Conservation (phyloP, 192 early-diverging fungal genomes). For the Neocallimastix lanati region DNA sequence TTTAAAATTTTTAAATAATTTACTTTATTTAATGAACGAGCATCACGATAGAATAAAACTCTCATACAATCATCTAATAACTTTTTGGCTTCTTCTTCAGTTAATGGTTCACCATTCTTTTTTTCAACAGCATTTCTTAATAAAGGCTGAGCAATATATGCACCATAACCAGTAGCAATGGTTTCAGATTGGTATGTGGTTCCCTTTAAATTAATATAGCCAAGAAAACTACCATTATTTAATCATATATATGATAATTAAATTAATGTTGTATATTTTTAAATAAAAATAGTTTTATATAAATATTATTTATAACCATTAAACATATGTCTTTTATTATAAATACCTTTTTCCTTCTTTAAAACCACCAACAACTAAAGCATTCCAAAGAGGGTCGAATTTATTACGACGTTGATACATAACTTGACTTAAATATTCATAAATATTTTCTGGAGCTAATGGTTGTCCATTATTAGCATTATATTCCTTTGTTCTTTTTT, state of each 20-base stretch:
- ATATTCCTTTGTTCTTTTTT: constrained; percentile 60
- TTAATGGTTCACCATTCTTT: constrained; percentile 54
- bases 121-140: constrained; percentile 80
- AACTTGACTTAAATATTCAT: constrained; percentile 73
- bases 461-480: constrained; percentile 76
- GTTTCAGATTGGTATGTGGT: constrained; percentile 80
- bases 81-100: constrained; percentile 72
- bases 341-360: constrained; percentile 57
- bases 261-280: too few species aligned
- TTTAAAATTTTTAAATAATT: background rate
- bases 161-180: constrained; percentile 90
- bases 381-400: constrained; percentile 90
- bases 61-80: constrained; percentile 78
- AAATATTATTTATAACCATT: too few species aligned
- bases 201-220: constrained; percentile 79
- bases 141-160: constrained; percentile 74
- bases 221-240: constrained; percentile 49
- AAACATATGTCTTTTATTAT: too few species aligned
- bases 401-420: constrained; percentile 83
- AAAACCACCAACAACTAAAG: constrained; percentile 73
- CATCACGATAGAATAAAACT: constrained; percentile 88
- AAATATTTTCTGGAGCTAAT: constrained; percentile 67
- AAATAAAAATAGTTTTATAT: too few species aligned
- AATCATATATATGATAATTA: too few species aligned
- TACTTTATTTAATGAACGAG: constrained; percentile 79